phyloP scores from a whole-genome alignment of 2,329 filamentous ascomycete genomes.

The Beauveria bassiana region DNA sequence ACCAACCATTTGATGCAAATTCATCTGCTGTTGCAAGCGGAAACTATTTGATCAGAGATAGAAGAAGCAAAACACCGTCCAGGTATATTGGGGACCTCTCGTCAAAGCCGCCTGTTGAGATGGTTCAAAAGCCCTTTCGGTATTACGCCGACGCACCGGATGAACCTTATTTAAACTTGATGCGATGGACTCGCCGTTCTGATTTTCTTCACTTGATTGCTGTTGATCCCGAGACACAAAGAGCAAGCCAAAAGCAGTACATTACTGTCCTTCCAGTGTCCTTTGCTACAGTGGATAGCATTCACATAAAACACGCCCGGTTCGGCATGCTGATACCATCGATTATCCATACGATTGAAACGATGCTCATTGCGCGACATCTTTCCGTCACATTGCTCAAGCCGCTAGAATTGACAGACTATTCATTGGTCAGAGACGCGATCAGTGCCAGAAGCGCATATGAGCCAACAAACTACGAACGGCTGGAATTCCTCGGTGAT shows the following conservation, averaged over 20 bases:
- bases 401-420: conserved; percentile 42
- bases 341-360: conserved; percentile 62
- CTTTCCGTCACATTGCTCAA: conserved; percentile 36
- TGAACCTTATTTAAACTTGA: conserved; percentile 41
- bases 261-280: conserved; percentile 36
- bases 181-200: conserved; percentile 43
- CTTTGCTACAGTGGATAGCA: conserved; percentile 41
- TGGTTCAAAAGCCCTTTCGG: conserved; percentile 30
- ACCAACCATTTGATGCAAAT: conserved; percentile 18
- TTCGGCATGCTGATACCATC: conserved; percentile 62
- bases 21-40: conserved; percentile 16
- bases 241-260: conserved; percentile 34
- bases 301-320: conserved; percentile 36
- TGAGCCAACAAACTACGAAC: conserved; percentile 64
- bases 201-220: conserved; percentile 48
- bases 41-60: conserved; percentile 34
- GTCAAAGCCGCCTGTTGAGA: conserved; percentile 34
- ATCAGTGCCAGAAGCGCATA: conserved; percentile 58
- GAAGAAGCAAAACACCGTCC: conserved; percentile 25
- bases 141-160: conserved; percentile 35
- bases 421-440: conserved; percentile 55
- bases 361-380: conserved; percentile 52
- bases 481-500: conserved; percentile 83
- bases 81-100: conserved; percentile 33
- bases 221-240: conserved; percentile 7